Evolutionary conservation across 176 grass and related monocot species (phyloP), one percentile per base, ranked within the genome.

Genomic region (Musa beccarii): DNA sequence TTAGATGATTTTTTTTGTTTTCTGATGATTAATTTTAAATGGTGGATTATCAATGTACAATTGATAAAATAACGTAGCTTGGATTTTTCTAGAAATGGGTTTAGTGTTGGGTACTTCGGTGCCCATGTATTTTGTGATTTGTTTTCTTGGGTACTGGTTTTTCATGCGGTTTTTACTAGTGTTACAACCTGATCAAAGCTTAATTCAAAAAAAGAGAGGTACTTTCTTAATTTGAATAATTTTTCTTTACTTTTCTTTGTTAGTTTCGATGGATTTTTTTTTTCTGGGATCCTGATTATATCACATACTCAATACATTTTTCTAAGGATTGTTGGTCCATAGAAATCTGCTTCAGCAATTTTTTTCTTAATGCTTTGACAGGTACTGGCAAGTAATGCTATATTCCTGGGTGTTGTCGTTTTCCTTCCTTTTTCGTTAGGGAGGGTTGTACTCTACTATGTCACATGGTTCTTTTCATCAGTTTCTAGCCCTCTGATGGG

Each of bases 341-440:
- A 49, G 9, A 59, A 14, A n/a, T 50, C 26, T 63, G 8, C 20
- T 61, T 43, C 34, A 43, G 22, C 10, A 7, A n/a, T 0, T 63
- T 76, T 19, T 76, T 49, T 22, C 2, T 54, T 55, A 21, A 2
- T 25, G 21, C 6, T 69, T 54, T 66, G 71, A 59, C 83, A 99
- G 96, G 96, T 99, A 68, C 76, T 99, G 66, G 96, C 96, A 71
- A 99, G 96, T 79, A 99, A 99, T 99, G 86, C 90, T 69, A 99
- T 99, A 86, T 99, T 99, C 73, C 91, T 99, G 34, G 82, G 89
- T 66, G 96, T 99, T 80, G 90, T 99, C 34, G 92, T 99, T 67
- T 92, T 99, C 63, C 67, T 99, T 80, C 96, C 96, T 1, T 99
- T 99, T 76, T 99, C 96, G 79, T 78, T 95, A 43, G 96, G 96